These are phyloP conservation scores for Trapa bicornis DNA, from an alignment of 345 rosid species.

Conservation along the genomic window DNA sequence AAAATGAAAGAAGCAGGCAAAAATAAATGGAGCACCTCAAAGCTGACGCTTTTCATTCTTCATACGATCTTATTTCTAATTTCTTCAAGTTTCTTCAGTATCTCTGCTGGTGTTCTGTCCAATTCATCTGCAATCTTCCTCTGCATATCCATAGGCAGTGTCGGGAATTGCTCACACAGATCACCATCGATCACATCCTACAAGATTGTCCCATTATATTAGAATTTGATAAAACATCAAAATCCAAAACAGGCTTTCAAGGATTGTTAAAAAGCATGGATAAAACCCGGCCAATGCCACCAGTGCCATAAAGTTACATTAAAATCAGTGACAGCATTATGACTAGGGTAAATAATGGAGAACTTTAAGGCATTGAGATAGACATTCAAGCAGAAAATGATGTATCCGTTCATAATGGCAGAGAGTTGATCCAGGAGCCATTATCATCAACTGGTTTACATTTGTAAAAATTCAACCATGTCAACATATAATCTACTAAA, in stretches of 20 bases:
- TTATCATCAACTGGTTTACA: too few relatives aligned
- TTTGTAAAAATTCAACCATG: too few relatives aligned
- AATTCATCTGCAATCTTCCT: constrained; percentile 86
- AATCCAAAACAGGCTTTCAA: not conserved
- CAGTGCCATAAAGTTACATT: not conserved
- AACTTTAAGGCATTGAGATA: not conserved
- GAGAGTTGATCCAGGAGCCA: too few relatives aligned
- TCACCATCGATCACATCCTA: constrained; percentile 99
- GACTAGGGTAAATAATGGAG: not conserved
- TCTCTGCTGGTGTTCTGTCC: constrained; percentile 95
- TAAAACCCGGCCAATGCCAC: not conserved
- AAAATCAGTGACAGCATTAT: not conserved
- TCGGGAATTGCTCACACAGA: constrained; percentile 93
- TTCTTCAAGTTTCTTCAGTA: constrained; percentile 94
- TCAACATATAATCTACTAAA: not conserved
- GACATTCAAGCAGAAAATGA: not conserved
- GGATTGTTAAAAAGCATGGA: not conserved
- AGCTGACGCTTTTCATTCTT: constrained; percentile 5
- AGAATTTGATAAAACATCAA: not conserved
- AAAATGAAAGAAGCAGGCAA: too few relatives aligned
- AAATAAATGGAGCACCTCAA: constrained; percentile 4
- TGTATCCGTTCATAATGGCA: too few relatives aligned
- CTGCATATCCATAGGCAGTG: constrained; percentile 73
- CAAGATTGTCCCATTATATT: constrained; percentile 8
- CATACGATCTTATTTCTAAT: constrained; percentile 67